phyloP scores from a whole-genome alignment of 176 grass and related monocot species.

The Poa annua region DNA sequence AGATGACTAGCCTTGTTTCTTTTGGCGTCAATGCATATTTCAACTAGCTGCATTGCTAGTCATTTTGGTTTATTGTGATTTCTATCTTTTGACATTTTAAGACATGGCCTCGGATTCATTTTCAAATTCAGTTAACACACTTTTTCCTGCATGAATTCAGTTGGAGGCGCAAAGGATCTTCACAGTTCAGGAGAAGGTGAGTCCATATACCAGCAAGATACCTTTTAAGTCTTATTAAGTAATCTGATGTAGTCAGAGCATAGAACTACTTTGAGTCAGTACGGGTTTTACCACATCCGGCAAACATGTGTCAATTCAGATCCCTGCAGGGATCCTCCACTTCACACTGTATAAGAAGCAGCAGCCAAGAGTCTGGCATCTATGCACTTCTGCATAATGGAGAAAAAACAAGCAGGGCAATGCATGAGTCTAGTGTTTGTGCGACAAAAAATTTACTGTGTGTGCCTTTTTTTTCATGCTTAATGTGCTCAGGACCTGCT shows the following conservation, averaged over 20 bases:
- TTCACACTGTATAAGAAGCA: not conserved
- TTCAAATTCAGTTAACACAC: constrained; percentile 6
- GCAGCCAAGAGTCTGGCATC: not conserved
- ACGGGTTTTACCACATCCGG: not conserved
- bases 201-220: not conserved
- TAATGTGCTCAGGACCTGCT: not conserved
- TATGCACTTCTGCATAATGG: not conserved
- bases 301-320: not conserved
- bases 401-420: not conserved
- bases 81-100: not conserved
- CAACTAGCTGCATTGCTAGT: constrained; percentile 1
- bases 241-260: not conserved
- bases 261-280: not conserved
- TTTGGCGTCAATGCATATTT: not conserved
- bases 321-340: not conserved
- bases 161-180: not conserved
- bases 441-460: not conserved
- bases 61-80: not conserved
- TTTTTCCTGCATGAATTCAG: not conserved
- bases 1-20: constrained; percentile 6
- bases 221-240: constrained; percentile 1
- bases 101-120: not conserved
- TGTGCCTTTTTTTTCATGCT: not conserved
- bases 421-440: not conserved
- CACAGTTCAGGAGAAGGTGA: constrained; percentile 28